These are phyloP conservation scores for Aeminium ludgeri DNA, from an alignment of 495 filamentous ascomycete species.

Conservation along the genomic window DNA sequence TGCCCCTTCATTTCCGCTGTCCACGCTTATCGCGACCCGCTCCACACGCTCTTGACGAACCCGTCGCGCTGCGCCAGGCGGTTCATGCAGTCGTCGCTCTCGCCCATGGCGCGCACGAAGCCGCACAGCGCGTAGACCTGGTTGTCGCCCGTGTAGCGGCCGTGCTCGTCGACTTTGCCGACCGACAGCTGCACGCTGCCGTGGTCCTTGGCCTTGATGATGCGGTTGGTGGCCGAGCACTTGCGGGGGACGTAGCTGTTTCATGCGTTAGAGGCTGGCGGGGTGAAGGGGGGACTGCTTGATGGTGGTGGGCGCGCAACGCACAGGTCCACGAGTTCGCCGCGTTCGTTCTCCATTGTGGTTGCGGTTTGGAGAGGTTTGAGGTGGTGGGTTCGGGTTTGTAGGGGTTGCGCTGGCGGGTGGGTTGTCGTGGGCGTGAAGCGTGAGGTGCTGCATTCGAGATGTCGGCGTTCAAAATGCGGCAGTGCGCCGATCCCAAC, in stretches of 20 bases:
- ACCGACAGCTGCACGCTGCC: slow-evolving; percentile 30
- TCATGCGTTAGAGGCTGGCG: slow-evolving; percentile 13
- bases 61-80: slow-evolving; percentile 88
- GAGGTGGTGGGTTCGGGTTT: too few species aligned
- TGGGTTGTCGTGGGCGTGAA: too few species aligned
- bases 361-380: not conserved
- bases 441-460: too few species aligned
- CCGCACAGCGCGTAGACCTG: slow-evolving; percentile 93
- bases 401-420: too few species aligned
- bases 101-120: slow-evolving; percentile 93
- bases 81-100: slow-evolving; percentile 94
- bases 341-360: slow-evolving; percentile 87
- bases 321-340: slow-evolving; percentile 98
- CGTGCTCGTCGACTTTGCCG: slow-evolving; percentile 43
- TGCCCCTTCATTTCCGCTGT: not conserved
- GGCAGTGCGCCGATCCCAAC: too few species aligned
- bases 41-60: slow-evolving; percentile 92
- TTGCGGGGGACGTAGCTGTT: slow-evolving; percentile 91
- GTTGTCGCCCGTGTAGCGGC: slow-evolving; percentile 92
- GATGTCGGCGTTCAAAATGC: too few species aligned
- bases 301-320: slow-evolving; percentile 35
- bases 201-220: slow-evolving; percentile 93
- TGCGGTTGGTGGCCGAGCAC: slow-evolving; percentile 38
- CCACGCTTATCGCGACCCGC: slow-evolving; percentile 50
- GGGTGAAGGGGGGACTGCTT: slow-evolving; percentile 10